Base-by-base conservation (phyloP, 2,329 filamentous ascomycete genomes). In the Calonectria crousiana region DNA sequence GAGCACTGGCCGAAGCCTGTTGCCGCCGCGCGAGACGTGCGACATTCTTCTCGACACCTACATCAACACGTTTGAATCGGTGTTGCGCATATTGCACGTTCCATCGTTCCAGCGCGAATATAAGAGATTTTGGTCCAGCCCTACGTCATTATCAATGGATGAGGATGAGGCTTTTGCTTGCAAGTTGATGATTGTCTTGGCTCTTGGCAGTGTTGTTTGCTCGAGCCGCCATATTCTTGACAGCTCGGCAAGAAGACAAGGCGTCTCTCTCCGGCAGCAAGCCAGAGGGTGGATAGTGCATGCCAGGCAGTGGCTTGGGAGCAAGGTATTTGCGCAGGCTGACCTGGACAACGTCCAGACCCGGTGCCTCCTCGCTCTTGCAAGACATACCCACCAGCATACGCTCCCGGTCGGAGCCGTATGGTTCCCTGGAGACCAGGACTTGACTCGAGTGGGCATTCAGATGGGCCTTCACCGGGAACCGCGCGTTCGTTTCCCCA, bases 121-220 rank as follows among this genome's bases (percentile, higher is more conserved):
- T 75, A 82, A 83, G 1, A 77, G 75, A 11, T 87, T 86, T 77
- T 88, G 86, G 86, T 76, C 41, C n/a, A 69, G 52, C 36, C 36
- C 53, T 16, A 81, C 16, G 81, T 64, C 71, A 6, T 32, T 51
- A 41, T 91, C 91, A 69, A 74, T 90, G 9, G 85, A 69, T 32
- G 71, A 69, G 13, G 65, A 72, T 32, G 71, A 68, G 53, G 32
- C 71, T 9, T 72, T 72, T 47, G 34, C 56, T 20, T 69, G 90
- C 32, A 89, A 89, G 73, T 72, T 91, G 16, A 90, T 90, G 76
- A 82, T 92, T 3, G 85, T 90, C 0, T 79, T 91, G 20, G 89
- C 90, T 1, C 87, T 91, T 47, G 90, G 89, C 1, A 86, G 88
- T 16, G 52, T 52, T 36, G 65, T 72, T 26, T 72, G 65, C 18